Percentiles rank a stretch among this genome's conserved stretches.
These are phyloP conservation scores for Exophiala xenobiotica DNA, from an alignment of 2,329 filamentous ascomycete species.

Conservation along the genomic window DNA sequence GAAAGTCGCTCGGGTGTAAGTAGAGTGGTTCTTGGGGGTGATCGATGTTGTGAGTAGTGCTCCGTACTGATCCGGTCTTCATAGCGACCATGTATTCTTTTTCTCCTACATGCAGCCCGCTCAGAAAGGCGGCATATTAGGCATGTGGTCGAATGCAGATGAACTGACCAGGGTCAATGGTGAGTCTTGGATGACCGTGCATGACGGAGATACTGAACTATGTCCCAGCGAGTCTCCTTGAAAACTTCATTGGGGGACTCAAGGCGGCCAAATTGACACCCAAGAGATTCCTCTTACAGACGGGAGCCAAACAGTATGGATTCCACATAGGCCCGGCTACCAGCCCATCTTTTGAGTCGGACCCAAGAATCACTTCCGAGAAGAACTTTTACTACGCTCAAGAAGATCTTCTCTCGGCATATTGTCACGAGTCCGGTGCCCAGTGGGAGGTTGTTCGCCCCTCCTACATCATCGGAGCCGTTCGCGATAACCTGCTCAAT, in stretches of 20 bases:
- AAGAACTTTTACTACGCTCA: conserved; percentile 57
- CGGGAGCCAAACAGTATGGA: conserved; percentile 54
- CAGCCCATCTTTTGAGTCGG: conserved; percentile 47
- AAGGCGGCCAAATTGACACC: conserved; percentile 44
- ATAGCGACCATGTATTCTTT: conserved; percentile 51
- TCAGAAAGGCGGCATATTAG: conserved; percentile 40
- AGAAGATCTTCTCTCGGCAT: conserved; percentile 51
- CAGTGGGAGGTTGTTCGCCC: conserved; percentile 51
- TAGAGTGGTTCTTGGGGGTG: not conserved
- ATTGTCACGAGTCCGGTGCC: conserved; percentile 39
- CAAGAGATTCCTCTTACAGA: conserved; percentile 50
- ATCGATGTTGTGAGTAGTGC: no score
- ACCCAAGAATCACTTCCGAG: conserved; percentile 44
- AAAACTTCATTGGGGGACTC: conserved; percentile 49
- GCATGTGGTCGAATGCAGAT: conserved; percentile 52
- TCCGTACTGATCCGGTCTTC: not conserved
- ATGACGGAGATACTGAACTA: not conserved
- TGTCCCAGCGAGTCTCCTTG: not conserved
- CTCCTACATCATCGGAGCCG: conserved; percentile 49
- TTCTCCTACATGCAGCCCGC: conserved; percentile 53
- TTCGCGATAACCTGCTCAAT: conserved; percentile 52
- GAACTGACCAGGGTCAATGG: conserved; percentile 49
- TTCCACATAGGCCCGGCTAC: conserved; percentile 48
- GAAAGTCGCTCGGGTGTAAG: conserved; percentile 30
- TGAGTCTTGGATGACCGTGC: no score